Evolutionary conservation across 805 yeast species (phyloP).

Genomic region (Candida lessepsii): DNA sequence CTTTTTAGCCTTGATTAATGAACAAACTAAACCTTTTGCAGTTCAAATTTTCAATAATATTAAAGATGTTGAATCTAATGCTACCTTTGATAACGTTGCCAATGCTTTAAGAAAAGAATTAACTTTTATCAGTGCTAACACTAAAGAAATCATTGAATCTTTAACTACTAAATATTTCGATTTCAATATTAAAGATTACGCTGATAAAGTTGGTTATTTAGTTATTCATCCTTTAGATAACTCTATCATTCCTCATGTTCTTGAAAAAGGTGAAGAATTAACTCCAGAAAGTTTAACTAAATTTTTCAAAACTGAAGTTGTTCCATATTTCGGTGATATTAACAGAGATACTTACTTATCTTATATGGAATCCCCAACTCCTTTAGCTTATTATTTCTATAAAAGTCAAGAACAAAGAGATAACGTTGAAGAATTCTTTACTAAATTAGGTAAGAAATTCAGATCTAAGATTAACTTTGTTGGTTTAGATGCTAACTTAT

Average conservation of each 20-base stretch:
- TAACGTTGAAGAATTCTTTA: conserved; percentile 50
- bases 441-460: conserved; percentile 65
- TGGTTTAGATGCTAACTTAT: conserved; percentile 77
- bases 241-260: conserved; percentile 48
- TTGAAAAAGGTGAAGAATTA: conserved; percentile 25
- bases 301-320: conserved; percentile 60
- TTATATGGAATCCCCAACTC: conserved; percentile 70
- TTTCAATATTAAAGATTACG: conserved; percentile 27
- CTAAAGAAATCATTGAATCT: conserved; percentile 37
- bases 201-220: conserved; percentile 27
- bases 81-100: conserved; percentile 65
- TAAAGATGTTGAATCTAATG: conserved; percentile 38
- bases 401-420: conserved; percentile 64
- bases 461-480: conserved; percentile 85
- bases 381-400: conserved; percentile 88
- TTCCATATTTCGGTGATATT: conserved; percentile 87
- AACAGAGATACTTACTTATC: conserved; percentile 72
- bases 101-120: conserved; percentile 59
- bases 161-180: conserved; percentile 34
- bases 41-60: conserved; percentile 47
- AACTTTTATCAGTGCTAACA: conserved; percentile 50
- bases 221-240: conserved; percentile 48
- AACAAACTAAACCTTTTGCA: conserved; percentile 52
- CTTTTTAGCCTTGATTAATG: conserved; percentile 49
- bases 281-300: conserved; percentile 36